Evolutionary conservation across 2,329 filamentous ascomycete genomes (phyloP).

Genomic region (Colletotrichum limetticola): DNA sequence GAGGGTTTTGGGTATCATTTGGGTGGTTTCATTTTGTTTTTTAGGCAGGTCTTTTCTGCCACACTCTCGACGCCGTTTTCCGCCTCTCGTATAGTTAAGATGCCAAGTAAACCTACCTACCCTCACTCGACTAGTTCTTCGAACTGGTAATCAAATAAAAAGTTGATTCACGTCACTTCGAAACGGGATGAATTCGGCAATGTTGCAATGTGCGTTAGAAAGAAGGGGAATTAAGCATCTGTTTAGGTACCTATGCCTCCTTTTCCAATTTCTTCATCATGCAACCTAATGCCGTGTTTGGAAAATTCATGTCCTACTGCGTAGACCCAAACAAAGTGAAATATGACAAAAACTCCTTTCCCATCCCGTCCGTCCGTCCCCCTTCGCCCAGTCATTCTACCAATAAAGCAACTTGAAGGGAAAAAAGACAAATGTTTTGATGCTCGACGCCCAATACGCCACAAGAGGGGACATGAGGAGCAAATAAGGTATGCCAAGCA

Average conservation of each 20-base stretch:
- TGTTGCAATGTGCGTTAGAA: neutral
- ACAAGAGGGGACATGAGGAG: neutral
- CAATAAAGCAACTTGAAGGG: neutral
- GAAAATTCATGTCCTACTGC: neutral
- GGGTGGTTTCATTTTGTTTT: neutral
- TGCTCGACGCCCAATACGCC: neutral
- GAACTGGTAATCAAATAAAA: neutral
- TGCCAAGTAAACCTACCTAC: neutral
- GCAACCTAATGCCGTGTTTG: neutral
- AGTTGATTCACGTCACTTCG: neutral
- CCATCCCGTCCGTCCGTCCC: neutral
- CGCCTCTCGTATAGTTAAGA: neutral
- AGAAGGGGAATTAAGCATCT: neutral
- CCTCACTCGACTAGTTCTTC: neutral
- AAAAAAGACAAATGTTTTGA: neutral
- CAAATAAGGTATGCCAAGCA: neutral
- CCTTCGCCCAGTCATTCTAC: neutral
- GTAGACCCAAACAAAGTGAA: neutral
- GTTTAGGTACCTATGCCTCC: neutral
- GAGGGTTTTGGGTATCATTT: neutral
- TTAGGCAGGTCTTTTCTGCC: neutral
- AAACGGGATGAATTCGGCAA: neutral
- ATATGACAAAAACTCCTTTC: constrained; percentile 7
- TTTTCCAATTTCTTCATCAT: constrained; percentile 12
- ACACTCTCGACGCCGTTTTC: neutral